Percentiles rank a stretch among this genome's conserved stretches.
These are phyloP conservation scores for Psilocybe tampanensis DNA, from an alignment of 768 basidiomycete species.

Conservation along the genomic window DNA sequence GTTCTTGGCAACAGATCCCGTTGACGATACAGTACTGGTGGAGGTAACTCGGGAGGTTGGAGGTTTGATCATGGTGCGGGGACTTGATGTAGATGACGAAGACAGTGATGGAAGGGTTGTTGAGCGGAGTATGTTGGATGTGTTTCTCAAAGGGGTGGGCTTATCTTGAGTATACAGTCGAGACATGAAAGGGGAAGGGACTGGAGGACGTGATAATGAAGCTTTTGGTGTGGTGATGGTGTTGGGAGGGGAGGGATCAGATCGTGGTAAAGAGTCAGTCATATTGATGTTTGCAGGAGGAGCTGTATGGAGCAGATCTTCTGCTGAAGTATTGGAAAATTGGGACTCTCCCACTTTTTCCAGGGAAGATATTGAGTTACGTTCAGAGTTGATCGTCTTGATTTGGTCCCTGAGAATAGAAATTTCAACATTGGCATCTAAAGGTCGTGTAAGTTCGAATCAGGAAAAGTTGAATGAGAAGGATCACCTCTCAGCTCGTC, in stretches of 20 bases:
- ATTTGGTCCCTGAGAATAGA: conserved; percentile 82
- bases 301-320: conserved; percentile 25
- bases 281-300: conserved; percentile 29
- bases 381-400: conserved; percentile 32
- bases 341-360: conserved; percentile 13
- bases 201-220: conserved; percentile 35
- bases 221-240: conserved; percentile 41
- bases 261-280: conserved; percentile 26
- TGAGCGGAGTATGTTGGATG: conserved; percentile 54
- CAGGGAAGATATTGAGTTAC: conserved; percentile 19
- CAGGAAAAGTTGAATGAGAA: background rate
- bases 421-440: conserved; percentile 87
- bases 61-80: conserved; percentile 52
- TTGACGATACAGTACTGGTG: conserved; percentile 42
- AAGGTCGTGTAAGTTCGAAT: conserved; percentile 14
- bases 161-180: conserved; percentile 50
- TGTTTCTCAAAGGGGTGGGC: conserved; percentile 42
- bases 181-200: conserved; percentile 51
- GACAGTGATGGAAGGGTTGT: conserved; percentile 56
- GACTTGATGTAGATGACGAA: conserved; percentile 42
- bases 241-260: conserved; percentile 23
- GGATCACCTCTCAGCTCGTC: conserved; percentile 87
- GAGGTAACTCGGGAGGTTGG: conserved; percentile 42
- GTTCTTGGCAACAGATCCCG: conserved; percentile 62
- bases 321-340: conserved; percentile 17